phyloP scores from a whole-genome alignment of 2,329 filamentous ascomycete species.

The Hymenoscyphus occultus region DNA sequence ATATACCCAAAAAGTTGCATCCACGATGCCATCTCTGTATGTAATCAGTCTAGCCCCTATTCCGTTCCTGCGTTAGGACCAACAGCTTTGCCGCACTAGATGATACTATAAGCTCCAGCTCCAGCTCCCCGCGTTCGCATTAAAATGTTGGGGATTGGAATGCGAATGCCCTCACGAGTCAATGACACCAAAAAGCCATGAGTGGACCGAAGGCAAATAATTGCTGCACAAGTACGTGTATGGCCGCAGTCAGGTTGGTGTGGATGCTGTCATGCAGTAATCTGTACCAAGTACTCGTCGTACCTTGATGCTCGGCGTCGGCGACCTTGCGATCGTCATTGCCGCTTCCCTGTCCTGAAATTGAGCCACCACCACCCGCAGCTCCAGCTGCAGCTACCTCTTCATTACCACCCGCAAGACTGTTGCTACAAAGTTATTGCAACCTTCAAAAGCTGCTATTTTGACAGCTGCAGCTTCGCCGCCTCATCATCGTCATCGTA shows the following conservation, averaged over 20 bases:
- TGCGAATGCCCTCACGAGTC: background rate
- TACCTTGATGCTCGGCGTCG: background rate
- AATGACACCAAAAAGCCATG: background rate
- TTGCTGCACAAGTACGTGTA: background rate
- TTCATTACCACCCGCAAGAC: background rate
- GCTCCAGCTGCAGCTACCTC: background rate
- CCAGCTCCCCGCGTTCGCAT: background rate
- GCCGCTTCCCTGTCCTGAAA: background rate
- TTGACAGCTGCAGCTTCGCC: background rate
- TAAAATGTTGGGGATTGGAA: background rate
- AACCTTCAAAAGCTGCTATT: background rate
- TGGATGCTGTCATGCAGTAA: too few relatives aligned
- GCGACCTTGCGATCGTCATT: background rate
- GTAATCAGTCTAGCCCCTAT: background rate
- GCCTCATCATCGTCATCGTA: conserved; percentile 3
- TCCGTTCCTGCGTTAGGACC: background rate
- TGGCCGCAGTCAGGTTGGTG: background rate
- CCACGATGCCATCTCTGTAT: background rate
- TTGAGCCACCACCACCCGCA: background rate
- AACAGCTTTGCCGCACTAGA: background rate
- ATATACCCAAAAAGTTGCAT: background rate
- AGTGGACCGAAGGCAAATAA: background rate
- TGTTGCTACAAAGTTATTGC: background rate
- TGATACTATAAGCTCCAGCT: background rate
- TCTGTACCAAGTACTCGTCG: background rate